phyloP scores from a whole-genome alignment of 495 filamentous ascomycete genomes.

The Chaetomium cochliodes region DNA sequence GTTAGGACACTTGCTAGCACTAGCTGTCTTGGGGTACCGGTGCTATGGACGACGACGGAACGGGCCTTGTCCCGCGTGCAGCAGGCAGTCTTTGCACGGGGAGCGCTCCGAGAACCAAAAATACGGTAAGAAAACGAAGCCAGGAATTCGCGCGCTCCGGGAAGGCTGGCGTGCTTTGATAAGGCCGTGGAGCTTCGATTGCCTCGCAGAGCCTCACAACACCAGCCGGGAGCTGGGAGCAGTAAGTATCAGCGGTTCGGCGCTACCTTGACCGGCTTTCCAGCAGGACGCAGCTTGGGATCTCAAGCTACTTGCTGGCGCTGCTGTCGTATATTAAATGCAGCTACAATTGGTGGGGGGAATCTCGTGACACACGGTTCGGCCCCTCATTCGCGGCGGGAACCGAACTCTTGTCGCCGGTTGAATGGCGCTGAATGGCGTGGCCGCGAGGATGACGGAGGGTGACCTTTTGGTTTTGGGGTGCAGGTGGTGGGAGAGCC shows the following conservation, averaged over 20 bases:
- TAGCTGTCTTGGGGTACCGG: not conserved
- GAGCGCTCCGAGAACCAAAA: not conserved
- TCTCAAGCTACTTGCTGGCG: constrained; percentile 15
- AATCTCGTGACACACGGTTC: constrained; percentile 31
- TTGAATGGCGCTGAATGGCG: constrained; percentile 25
- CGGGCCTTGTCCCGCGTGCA: constrained; percentile 4
- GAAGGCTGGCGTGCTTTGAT: not conserved
- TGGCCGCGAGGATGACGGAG: constrained; percentile 6
- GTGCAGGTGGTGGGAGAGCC: constrained; percentile 13
- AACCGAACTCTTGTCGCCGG: constrained; percentile 23
- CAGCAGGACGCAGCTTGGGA: constrained; percentile 9
- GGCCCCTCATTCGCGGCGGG: constrained; percentile 30
- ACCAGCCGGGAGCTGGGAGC: not conserved
- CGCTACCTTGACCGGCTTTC: not conserved
- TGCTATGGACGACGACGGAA: not conserved
- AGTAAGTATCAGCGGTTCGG: not conserved
- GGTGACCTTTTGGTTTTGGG: not conserved
- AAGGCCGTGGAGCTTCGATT: not conserved
- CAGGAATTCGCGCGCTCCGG: not conserved
- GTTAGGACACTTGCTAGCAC: not conserved
- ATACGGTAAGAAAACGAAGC: not conserved
- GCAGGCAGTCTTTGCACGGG: constrained; percentile 1
- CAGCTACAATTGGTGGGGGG: constrained; percentile 31
- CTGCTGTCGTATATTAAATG: constrained; percentile 33
- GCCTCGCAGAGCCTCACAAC: constrained; percentile 16